A percentile compares a stretch with the other conserved stretches of the same genome.
These are phyloP conservation scores for Diaporthe capsici DNA, from an alignment of 2,329 filamentous ascomycete species.

Conservation along the genomic window DNA sequence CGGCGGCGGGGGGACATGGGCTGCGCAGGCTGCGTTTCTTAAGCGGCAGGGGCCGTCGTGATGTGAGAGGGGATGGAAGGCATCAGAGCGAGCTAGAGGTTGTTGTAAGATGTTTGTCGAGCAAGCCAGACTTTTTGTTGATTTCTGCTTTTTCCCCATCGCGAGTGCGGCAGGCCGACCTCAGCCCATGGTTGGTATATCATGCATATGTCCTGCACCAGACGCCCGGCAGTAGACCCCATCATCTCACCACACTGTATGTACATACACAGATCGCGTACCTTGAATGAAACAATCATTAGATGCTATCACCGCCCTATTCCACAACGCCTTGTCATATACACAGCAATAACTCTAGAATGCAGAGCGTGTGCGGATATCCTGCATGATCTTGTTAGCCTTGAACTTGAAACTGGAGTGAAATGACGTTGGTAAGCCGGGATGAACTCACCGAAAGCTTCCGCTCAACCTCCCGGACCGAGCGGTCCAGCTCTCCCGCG, in stretches of 20 bases:
- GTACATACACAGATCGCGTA: constrained; percentile 34
- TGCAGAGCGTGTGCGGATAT: constrained; percentile 71
- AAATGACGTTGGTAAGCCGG: constrained; percentile 36
- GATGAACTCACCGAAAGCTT: constrained; percentile 80
- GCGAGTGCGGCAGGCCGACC: constrained; percentile 10
- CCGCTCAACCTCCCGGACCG: constrained; percentile 92
- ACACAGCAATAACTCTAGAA: constrained; percentile 59
- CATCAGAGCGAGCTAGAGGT: background rate
- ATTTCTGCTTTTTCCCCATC: constrained; percentile 16
- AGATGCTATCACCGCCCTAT: constrained; percentile 22
- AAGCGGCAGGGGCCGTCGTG: constrained; percentile 34
- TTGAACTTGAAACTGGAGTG: background rate
- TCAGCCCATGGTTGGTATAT: constrained; percentile 23
- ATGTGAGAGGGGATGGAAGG: background rate
- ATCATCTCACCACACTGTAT: constrained; percentile 29
- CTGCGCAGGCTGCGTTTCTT: constrained; percentile 40
- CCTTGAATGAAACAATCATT: constrained; percentile 34
- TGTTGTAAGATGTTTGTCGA: constrained; percentile 28
- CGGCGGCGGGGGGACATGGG: constrained; percentile 36
- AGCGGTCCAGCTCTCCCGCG: constrained; percentile 91
- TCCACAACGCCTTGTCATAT: constrained; percentile 37
- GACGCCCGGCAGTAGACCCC: constrained; percentile 31
- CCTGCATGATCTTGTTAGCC: constrained; percentile 53
- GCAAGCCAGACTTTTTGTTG: constrained; percentile 11
- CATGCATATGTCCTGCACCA: constrained; percentile 26